These are phyloP conservation scores for Nakazawaea pomicola DNA, from an alignment of 805 yeast species.

Conservation along the genomic window DNA sequence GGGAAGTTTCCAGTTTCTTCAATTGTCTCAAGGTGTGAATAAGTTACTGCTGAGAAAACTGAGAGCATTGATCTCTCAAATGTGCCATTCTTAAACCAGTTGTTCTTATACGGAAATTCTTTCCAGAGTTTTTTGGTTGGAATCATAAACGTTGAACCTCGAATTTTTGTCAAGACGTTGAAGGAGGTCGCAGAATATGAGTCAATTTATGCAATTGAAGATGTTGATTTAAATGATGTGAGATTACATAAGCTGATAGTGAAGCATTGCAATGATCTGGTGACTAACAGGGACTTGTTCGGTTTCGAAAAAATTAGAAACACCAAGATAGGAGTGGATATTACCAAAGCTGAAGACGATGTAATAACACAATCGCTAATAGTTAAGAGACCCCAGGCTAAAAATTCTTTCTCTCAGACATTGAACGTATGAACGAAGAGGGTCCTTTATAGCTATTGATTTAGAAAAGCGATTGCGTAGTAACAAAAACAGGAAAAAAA, in stretches of 20 bases:
- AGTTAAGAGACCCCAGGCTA: conserved; percentile 27
- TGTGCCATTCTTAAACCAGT: conserved; percentile 43
- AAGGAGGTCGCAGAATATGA: neutral
- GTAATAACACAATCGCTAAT: conserved; percentile 64
- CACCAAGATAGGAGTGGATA: conserved; percentile 46
- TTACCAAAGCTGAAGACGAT: conserved; percentile 54
- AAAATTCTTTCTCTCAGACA: conserved; percentile 9
- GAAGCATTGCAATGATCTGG: conserved; percentile 30
- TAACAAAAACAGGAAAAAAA: too few relatives aligned
- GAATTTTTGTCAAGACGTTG: neutral
- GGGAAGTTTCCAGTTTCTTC: conserved; percentile 20
- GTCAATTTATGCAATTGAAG: neutral
- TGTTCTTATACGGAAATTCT: conserved; percentile 63
- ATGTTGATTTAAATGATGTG: conserved; percentile 2
- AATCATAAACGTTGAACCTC: conserved; percentile 56
- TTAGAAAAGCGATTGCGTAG: too few relatives aligned
- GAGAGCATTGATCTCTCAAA: conserved; percentile 51
- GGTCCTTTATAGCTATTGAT: conserved; percentile 10
- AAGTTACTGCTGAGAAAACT: conserved; percentile 40
- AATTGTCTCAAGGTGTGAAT: conserved; percentile 31
- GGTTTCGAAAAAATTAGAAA: conserved; percentile 66
- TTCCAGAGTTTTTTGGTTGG: conserved; percentile 53
- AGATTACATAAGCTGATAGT: conserved; percentile 27
- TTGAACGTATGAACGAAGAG: conserved; percentile 13
- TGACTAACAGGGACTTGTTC: conserved; percentile 34